Conservation (phyloP, 805 yeast genomes). For the Saturnispora sanitii region DNA sequence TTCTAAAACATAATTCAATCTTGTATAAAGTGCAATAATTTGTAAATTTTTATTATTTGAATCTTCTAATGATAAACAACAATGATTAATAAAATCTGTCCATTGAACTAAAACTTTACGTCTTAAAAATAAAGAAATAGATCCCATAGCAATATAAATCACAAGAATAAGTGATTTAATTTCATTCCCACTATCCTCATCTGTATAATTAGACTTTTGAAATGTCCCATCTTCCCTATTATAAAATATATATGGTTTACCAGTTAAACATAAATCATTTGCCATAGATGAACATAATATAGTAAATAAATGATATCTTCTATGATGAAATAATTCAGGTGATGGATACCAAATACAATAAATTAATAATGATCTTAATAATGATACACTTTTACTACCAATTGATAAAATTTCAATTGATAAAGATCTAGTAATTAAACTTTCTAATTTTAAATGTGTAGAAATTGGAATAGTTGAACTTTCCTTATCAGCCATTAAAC, state of each 20-base stretch:
- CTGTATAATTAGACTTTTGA: conserved; percentile 28
- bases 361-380: conserved; percentile 51
- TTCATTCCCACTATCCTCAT: conserved; percentile 31
- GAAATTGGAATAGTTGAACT: conserved; percentile 27
- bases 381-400: conserved; percentile 63
- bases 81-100: conserved; percentile 55
- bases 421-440: conserved; percentile 40
- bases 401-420: conserved; percentile 52
- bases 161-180: conserved; percentile 44
- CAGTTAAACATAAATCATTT: conserved; percentile 67
- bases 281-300: conserved; percentile 56
- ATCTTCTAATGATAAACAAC: conserved; percentile 40
- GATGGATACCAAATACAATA: conserved; percentile 74
- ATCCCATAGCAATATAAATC: conserved; percentile 52
- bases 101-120: conserved; percentile 54
- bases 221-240: conserved; percentile 32
- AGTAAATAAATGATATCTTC: conserved; percentile 65
- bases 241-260: conserved; percentile 37
- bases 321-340: conserved; percentile 71
- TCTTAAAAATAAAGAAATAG: conserved; percentile 55
- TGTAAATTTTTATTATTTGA: conserved; percentile 27
- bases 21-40: conserved; percentile 47
- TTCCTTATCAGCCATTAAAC: conserved; percentile 34
- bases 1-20: conserved; percentile 52
- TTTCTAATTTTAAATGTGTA: conserved; percentile 39